Base-by-base conservation (phyloP, 2,329 filamentous ascomycete species). In the Colletotrichum chlorophyti region DNA sequence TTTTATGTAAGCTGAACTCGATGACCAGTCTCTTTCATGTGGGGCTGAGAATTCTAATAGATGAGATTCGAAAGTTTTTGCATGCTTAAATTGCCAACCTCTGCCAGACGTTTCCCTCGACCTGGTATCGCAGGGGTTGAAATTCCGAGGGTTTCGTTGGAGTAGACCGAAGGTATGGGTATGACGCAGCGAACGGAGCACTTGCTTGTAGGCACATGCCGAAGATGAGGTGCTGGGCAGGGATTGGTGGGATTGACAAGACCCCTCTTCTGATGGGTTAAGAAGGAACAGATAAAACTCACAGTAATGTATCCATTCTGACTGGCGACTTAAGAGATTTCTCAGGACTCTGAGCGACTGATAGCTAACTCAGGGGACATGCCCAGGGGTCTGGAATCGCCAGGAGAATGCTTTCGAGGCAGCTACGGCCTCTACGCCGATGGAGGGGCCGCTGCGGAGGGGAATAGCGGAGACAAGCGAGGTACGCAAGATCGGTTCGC, bases 301-400 rank as follows among this genome's bases (percentile, higher is more conserved):
- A 71, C 69, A 71, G 59, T 53, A 71, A 54, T 24, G 69, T 71
- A 37, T 71, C 69, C 69, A 71, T 71, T 31, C 12, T 40, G 43
- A 17, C 23, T 31, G 32, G 11, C 32, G 12, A 12, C 26, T 9
- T n/a, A 2, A 8, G 11, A 31, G 15, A 4, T 12, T 38, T 14
- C 34, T 35, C 14, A 19, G 19, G 11, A 29, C 6, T 19, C 34
- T 11, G 15, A 34, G 38, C 9, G 23, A 15, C 24, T 12, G 21
- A 19, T 38, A 9, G 23, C 10, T 26, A 11, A 45, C 7, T 35
- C 27, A 53, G 42, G 24, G 37, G 26, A 37, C 19, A 9, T 35
- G 34, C 32, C 40, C 19, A 15, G 31, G 26, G 17, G 12, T 21
- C 6, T 32, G 43, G n/a, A 38, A 26, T 27, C 17, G 38, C 12